phyloP scores from a whole-genome alignment of 1,139 yeast genomes.

The Blastobotrys petasosporus region DNA sequence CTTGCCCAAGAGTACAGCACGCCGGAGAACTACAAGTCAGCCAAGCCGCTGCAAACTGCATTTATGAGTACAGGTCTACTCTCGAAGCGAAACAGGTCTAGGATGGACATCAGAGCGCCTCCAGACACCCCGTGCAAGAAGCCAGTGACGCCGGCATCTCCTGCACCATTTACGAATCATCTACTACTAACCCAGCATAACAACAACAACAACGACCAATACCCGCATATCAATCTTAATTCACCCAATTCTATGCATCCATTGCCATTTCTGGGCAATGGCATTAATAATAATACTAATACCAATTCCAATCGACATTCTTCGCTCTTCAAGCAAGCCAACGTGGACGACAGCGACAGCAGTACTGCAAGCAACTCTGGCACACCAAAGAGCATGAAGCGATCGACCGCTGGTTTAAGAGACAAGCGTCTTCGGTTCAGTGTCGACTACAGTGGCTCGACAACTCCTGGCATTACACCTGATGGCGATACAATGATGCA shows the following conservation, averaged over 20 bases:
- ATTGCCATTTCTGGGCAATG: too few species aligned
- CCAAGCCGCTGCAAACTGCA: constrained; percentile 80
- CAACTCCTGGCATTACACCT: constrained; percentile 1
- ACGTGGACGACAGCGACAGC: constrained; percentile 7
- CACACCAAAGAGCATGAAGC: too few species aligned
- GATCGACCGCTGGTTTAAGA: constrained; percentile 20
- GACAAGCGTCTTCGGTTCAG: constrained; percentile 24
- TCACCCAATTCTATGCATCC: constrained; percentile 1
- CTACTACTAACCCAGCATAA: constrained; percentile 1
- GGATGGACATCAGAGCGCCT: constrained; percentile 24
- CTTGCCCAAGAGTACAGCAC: constrained; percentile 35
- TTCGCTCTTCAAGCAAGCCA: too few species aligned
- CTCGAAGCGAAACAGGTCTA: constrained; percentile 56
- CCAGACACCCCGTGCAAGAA: constrained; percentile 86
- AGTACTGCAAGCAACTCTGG: constrained; percentile 12
- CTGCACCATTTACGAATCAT: constrained; percentile 3
- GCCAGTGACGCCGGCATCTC: constrained; percentile 30
- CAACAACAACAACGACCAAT: too few species aligned
- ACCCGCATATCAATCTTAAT: not conserved
- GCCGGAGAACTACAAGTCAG: constrained; percentile 58
- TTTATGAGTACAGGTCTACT: constrained; percentile 70
- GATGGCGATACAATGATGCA: constrained; percentile 5
- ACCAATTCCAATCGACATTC: too few species aligned
- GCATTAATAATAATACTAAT: too few species aligned
- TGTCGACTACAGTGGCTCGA: constrained; percentile 18